Conservation (phyloP, 257 asterid genomes). For the Voacanga thouarsii region DNA sequence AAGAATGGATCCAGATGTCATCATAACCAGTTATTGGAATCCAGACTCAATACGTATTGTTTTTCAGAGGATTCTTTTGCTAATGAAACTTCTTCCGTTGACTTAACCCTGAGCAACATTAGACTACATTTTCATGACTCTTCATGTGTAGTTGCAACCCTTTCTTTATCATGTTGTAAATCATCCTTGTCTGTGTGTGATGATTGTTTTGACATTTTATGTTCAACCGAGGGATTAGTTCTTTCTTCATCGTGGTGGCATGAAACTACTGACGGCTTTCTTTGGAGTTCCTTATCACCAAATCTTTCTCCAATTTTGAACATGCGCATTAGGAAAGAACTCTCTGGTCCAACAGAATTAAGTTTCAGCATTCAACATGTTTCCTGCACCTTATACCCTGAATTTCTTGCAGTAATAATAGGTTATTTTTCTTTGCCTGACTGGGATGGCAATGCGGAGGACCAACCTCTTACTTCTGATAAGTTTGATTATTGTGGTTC, state of each 20-base stretch:
- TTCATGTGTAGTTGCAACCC: constrained; percentile 59
- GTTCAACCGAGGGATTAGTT: constrained; percentile 63
- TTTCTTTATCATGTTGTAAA: constrained; percentile 54
- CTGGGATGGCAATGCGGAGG: constrained; percentile 47
- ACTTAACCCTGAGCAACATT: constrained; percentile 43
- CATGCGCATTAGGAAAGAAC: constrained; percentile 55
- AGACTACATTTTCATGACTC: constrained; percentile 84
- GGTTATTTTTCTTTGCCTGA: constrained; percentile 76
- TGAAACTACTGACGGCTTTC: constrained; percentile 43
- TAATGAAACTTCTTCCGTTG: constrained; percentile 33
- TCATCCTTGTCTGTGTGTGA: constrained; percentile 41
- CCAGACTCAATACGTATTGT: constrained; percentile 25
- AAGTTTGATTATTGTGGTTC: constrained; percentile 24
- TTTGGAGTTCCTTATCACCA: constrained; percentile 77
- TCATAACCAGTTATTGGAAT: constrained; percentile 24
- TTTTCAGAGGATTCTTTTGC: constrained; percentile 19
- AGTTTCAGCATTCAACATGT: constrained; percentile 62
- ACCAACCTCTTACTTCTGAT: constrained; percentile 34
- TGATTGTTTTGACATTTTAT: constrained; percentile 49
- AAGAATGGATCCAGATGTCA: constrained; percentile 25
- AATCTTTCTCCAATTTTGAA: constrained; percentile 58
- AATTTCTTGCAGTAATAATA: constrained; percentile 62
- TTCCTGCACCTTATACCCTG: constrained; percentile 78
- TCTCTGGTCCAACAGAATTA: constrained; percentile 34
- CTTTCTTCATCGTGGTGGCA: constrained; percentile 73